Base-by-base conservation (phyloP, 2,329 filamentous ascomycete species). In the Aphanoascus verrucosus region DNA sequence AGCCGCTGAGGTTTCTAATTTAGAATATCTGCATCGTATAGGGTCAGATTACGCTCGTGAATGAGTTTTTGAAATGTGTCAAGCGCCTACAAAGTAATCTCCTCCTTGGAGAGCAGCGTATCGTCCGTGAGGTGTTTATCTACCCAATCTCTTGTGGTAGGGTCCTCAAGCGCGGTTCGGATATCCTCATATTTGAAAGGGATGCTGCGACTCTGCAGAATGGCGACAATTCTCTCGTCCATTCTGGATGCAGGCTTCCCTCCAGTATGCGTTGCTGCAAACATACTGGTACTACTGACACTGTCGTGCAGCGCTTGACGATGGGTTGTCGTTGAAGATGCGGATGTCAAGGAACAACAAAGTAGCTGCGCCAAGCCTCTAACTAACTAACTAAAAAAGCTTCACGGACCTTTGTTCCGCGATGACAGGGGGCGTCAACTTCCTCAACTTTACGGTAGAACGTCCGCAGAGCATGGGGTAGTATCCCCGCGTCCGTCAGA, bases 81-180 rank as follows among this genome's bases (percentile, higher is more conserved):
- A n/a, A 15, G 9, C 12, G 19, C 62, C 37, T 64, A 71, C 70
- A 71, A 46, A 46, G 56, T 57, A 20, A 68, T 57, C 59, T 72
- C 70, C 49, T 72, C 69, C 49, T 63, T 64, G 5, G 69, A 70
- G 49, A 72, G 61, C 35, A 72, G 60, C 5, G 67, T 70, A 48
- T 67, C 63, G 6, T 59, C 51, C 31, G 50, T 52, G 45, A 72
- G 57, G 57, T 71, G 61, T 35, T 62, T 62, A 7, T 57, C 55
- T 28, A 64, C 62, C 69, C 68, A 71, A 57, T 65, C 57, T 37
- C 56, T 56, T 56, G 63, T 64, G 11, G 58, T 52, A 1, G 55
- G 55, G 49, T 68, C 56, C 5, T 57, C 38, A 32, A 71, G 60
- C 23, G 62, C 64, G 2, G 60, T 59, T 31, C 60, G 57, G 9